Evolutionary conservation across 805 yeast genomes (phyloP).

Genomic region (Sungouiella thailandica): DNA sequence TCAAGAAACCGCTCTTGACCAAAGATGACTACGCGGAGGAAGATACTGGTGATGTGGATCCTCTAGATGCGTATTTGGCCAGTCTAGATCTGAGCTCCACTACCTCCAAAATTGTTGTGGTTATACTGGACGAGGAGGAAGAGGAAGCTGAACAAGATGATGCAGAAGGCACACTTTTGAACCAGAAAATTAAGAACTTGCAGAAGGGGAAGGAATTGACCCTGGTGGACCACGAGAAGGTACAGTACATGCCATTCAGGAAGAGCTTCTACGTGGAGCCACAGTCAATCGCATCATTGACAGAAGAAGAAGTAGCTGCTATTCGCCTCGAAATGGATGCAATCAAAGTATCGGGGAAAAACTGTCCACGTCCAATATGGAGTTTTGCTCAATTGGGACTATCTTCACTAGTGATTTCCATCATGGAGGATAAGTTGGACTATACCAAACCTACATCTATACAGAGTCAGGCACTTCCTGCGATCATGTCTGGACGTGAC

Average conservation of each 20-base stretch:
- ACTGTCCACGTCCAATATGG: slow-evolving; percentile 59
- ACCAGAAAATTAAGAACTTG: slow-evolving; percentile 35
- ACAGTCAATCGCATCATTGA: slow-evolving; percentile 42
- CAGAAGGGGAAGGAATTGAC: slow-evolving; percentile 50
- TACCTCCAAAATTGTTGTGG: too few relatives aligned
- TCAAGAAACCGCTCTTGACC: slow-evolving; percentile 16
- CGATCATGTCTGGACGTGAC: slow-evolving; percentile 85
- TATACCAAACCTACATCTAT: slow-evolving; percentile 76
- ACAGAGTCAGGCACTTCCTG: slow-evolving; percentile 87
- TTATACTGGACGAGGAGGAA: slow-evolving; percentile 5
- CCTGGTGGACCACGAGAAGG: slow-evolving; percentile 39
- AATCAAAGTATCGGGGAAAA: slow-evolving; percentile 58
- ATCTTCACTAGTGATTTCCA: slow-evolving; percentile 50
- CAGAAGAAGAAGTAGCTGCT: slow-evolving; percentile 51
- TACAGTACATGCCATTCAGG: slow-evolving; percentile 49
- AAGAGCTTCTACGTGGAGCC: slow-evolving; percentile 63
- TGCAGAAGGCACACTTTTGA: slow-evolving; percentile 27
- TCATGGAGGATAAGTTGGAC: slow-evolving; percentile 45
- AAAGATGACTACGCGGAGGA: slow-evolving; percentile 8
- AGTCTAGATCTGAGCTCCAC: too few relatives aligned
- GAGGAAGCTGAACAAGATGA: slow-evolving; percentile 18
- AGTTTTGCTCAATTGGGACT: slow-evolving; percentile 83
- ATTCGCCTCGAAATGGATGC: slow-evolving; percentile 53
- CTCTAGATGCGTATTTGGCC: slow-evolving; percentile 23
- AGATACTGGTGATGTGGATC: slow-evolving; percentile 11